Conservation (phyloP, 441 rosid species). For the Hura crepitans region DNA sequence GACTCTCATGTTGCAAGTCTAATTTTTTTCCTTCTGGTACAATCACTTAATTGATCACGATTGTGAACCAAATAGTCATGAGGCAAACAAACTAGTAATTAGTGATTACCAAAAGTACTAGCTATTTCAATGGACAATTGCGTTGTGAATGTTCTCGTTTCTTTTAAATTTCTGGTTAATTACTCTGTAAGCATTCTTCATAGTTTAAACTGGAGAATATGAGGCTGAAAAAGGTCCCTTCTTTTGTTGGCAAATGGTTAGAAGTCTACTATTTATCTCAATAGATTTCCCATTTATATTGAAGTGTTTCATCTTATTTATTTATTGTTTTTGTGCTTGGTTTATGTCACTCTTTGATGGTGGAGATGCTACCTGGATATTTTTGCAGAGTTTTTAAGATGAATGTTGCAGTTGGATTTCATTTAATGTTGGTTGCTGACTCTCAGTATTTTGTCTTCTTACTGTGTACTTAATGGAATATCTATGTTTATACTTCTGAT, state of each 20-base stretch:
- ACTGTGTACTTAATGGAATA: not conserved
- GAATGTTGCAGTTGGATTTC: not conserved
- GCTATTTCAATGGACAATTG: not conserved
- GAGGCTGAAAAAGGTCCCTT: not conserved
- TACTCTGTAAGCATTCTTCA: not conserved
- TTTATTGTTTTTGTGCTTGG: not conserved
- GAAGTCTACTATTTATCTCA: not conserved
- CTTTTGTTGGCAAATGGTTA: not conserved
- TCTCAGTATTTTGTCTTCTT: not conserved
- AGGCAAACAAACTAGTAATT: not conserved
- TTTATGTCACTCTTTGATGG: not conserved
- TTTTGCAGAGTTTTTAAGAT: not conserved
- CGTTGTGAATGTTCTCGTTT: not conserved
- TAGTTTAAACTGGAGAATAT: not conserved
- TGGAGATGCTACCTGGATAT: not conserved
- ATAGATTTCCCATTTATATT: not conserved
- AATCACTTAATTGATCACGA: not conserved
- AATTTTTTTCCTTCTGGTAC: not conserved
- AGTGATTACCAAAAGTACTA: not conserved
- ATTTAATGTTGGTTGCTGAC: not conserved
- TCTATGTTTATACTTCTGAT: not conserved
- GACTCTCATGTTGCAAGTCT: not conserved
- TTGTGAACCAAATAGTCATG: not conserved
- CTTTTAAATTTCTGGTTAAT: not conserved
- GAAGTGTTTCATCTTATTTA: not conserved